Evolutionary conservation across 2,329 filamentous ascomycete genomes (phyloP).

Genomic region (Phialemonium atrogriseum): DNA sequence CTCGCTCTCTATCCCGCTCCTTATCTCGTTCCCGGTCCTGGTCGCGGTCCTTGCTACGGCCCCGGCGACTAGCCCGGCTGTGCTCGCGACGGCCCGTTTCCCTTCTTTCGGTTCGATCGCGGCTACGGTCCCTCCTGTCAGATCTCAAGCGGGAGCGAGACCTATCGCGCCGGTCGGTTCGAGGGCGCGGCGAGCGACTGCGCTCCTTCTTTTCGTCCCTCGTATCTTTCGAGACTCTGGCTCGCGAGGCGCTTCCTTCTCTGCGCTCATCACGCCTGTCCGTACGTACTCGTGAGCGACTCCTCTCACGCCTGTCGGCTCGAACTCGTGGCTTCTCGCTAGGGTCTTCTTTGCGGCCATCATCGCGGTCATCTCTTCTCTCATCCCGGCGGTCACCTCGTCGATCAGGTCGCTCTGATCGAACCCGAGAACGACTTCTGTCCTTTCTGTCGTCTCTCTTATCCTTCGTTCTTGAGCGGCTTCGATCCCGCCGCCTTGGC

Average conservation of each 20-base stretch:
- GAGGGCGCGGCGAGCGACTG: slow-evolving; percentile 16
- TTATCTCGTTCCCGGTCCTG: slow-evolving; percentile 11
- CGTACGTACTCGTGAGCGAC: slow-evolving; percentile 4
- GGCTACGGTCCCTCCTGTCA: slow-evolving; percentile 24
- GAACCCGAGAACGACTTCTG: slow-evolving; percentile 16
- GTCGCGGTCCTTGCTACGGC: slow-evolving; percentile 5
- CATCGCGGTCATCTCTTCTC: slow-evolving; percentile 19
- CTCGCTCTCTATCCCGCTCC: slow-evolving; percentile 13
- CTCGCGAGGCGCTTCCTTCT: slow-evolving; percentile 13
- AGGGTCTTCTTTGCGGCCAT: slow-evolving; percentile 8
- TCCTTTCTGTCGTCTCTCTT: slow-evolving; percentile 18
- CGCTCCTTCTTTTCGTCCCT: slow-evolving; percentile 2
- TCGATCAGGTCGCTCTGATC: slow-evolving; percentile 10
- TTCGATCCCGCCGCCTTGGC: slow-evolving; percentile 14
- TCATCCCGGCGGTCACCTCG: slow-evolving; percentile 12
- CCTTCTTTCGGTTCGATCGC: slow-evolving; percentile 17
- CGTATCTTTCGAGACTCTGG: slow-evolving; percentile 7
- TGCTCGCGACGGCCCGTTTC: slow-evolving; percentile 15
- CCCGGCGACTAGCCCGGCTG: slow-evolving; percentile 12
- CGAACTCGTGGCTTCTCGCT: neutral
- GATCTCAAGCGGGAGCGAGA: slow-evolving; percentile 3
- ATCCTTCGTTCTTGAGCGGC: slow-evolving; percentile 17
- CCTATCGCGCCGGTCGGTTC: slow-evolving; percentile 3
- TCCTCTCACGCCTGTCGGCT: slow-evolving; percentile 1
- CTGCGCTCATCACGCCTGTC: slow-evolving; percentile 18